Percentiles rank a stretch among this genome's conserved stretches.
These are phyloP conservation scores for Fusarium pseudoanthophilum DNA, from an alignment of 2,329 filamentous ascomycete species.

Conservation along the genomic window DNA sequence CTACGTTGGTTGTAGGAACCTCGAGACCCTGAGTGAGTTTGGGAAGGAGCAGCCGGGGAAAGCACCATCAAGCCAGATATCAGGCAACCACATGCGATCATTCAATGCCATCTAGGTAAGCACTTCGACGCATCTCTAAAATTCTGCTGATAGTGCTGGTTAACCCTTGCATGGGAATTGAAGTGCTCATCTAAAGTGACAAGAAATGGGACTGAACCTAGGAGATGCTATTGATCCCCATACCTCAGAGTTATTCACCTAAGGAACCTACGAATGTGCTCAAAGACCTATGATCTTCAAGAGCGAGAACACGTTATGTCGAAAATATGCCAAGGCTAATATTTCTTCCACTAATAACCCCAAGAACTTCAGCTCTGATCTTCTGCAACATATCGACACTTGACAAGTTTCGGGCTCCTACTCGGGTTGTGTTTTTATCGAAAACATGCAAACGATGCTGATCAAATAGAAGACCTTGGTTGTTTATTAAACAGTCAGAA, in stretches of 20 bases:
- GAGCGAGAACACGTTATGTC: rapidly evolving
- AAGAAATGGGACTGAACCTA: neutral
- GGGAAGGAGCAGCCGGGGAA: neutral
- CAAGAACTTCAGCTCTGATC: no score
- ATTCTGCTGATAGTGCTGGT: no score
- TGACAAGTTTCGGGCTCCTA: neutral
- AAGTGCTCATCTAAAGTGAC: no score
- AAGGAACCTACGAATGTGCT: neutral
- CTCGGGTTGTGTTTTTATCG: rapidly evolving
- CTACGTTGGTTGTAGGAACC: neutral
- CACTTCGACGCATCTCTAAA: no score
- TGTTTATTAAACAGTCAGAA: neutral
- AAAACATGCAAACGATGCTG: neutral
- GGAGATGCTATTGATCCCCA: neutral
- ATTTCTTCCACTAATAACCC: neutral
- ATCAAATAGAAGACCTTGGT: rapidly evolving
- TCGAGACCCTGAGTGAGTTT: rapidly evolving
- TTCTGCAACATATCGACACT: neutral
- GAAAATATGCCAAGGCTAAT: no score
- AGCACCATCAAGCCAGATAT: no score
- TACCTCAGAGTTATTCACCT: rapidly evolving
- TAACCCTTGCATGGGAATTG: no score
- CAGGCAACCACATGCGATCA: rapidly evolving
- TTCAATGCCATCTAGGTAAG: no score
- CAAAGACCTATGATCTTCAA: neutral